A percentile compares a stretch with the other conserved stretches of the same genome.
Evolutionary conservation across 2,329 filamentous ascomycete genomes (phyloP).

Genomic region (Ilyonectria sp.): DNA sequence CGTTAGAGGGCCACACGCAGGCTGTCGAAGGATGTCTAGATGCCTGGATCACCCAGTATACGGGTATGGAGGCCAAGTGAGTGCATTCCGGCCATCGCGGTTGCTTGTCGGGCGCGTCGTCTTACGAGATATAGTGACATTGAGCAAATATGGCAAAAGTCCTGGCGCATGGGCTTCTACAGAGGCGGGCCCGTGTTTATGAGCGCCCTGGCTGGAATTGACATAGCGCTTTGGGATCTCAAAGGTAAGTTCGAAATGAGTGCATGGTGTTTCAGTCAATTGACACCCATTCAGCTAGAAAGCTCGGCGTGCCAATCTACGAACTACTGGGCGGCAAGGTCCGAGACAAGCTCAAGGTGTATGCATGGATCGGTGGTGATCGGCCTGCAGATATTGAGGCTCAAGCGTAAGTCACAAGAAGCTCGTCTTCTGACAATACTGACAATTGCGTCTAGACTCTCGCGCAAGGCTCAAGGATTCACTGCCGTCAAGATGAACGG

Average conservation of each 20-base stretch:
- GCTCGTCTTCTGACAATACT: background rate
- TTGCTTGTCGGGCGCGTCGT: background rate
- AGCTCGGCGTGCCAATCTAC: conserved; percentile 76
- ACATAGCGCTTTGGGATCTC: conserved; percentile 86
- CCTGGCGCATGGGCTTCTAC: conserved; percentile 82
- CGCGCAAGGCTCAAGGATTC: conserved; percentile 73
- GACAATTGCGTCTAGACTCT: conserved; percentile 56
- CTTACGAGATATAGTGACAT: conserved; percentile 70
- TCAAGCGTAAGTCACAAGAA: conserved; percentile 67
- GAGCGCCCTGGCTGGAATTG: conserved; percentile 82
- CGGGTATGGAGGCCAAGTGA: conserved; percentile 80
- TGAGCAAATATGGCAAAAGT: conserved; percentile 84
- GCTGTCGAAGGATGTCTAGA: conserved; percentile 82
- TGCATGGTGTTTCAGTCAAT: rapidly evolving
- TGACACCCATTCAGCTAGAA: conserved; percentile 53
- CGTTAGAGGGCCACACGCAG: conserved; percentile 80
- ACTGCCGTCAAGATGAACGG: conserved; percentile 84
- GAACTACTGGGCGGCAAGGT: conserved; percentile 83
- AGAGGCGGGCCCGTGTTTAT: conserved; percentile 85
- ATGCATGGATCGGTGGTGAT: conserved; percentile 85
- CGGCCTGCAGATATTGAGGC: conserved; percentile 76
- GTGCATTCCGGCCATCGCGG: conserved; percentile 24
- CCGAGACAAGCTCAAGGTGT: conserved; percentile 78
- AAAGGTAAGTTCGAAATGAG: conserved; percentile 62
- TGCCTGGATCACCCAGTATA: conserved; percentile 73